phyloP scores from a whole-genome alignment of 2,329 filamentous ascomycete genomes.

The Beauveria rudraprayagi region DNA sequence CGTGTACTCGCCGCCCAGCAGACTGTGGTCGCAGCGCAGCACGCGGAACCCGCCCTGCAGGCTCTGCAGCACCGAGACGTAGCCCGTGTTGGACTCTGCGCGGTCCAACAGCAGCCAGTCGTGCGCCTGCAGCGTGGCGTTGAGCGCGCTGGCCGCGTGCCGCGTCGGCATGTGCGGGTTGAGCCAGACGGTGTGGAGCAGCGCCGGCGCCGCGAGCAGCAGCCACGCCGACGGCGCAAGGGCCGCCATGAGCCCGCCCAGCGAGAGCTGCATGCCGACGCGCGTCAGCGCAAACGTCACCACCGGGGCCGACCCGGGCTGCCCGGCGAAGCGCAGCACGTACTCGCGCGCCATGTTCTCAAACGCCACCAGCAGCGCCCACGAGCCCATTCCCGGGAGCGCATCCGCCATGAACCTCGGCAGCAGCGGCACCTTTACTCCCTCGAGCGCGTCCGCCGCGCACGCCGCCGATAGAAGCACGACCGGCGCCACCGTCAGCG shows the following conservation, averaged over 20 bases:
- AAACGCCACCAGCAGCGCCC: slow-evolving; percentile 51
- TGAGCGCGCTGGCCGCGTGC: slow-evolving; percentile 52
- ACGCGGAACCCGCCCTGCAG: slow-evolving; percentile 62
- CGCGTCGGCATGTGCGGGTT: slow-evolving; percentile 67
- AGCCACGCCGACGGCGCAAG: slow-evolving; percentile 63
- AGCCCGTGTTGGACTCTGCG: slow-evolving; percentile 80
- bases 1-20: slow-evolving; percentile 89
- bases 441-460: slow-evolving; percentile 56
- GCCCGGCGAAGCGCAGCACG: slow-evolving; percentile 7
- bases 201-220: slow-evolving; percentile 59
- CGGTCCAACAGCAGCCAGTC: slow-evolving; percentile 74
- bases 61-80: slow-evolving; percentile 83
- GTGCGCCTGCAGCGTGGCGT: slow-evolving; percentile 54
- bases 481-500: slow-evolving; percentile 63
- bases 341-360: slow-evolving; percentile 23
- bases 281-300: slow-evolving; percentile 58
- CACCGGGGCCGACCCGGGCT: neutral
- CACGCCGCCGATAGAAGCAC: slow-evolving; percentile 56
- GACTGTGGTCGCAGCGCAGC: slow-evolving; percentile 87
- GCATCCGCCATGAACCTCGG: slow-evolving; percentile 54
- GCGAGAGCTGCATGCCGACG: slow-evolving; percentile 60
- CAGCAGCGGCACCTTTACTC: slow-evolving; percentile 46
- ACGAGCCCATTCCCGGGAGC: slow-evolving; percentile 57
- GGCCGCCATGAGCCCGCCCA: slow-evolving; percentile 57
- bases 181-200: slow-evolving; percentile 61